Percentiles rank a stretch among this genome's conserved stretches.
phyloP scores from a whole-genome alignment of 2,329 filamentous ascomycete species.

The Sclerotiophoma versabilis region DNA sequence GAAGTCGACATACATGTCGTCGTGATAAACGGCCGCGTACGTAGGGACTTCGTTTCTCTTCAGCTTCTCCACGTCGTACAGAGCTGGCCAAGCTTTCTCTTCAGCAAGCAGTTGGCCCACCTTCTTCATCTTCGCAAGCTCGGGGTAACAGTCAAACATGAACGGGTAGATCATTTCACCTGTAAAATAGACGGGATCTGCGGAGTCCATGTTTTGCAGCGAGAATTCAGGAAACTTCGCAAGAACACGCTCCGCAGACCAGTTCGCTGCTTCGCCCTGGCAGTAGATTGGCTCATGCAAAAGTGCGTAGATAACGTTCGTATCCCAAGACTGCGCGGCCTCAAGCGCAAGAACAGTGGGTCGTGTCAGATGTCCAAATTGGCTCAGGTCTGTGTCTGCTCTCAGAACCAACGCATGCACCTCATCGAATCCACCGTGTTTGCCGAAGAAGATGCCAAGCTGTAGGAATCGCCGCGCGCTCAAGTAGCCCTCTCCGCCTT shows the following conservation, averaged over 20 bases:
- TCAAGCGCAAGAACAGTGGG: slow-evolving; percentile 75
- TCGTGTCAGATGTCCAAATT: slow-evolving; percentile 77
- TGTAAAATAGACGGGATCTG: slow-evolving; percentile 75
- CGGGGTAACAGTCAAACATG: slow-evolving; percentile 81
- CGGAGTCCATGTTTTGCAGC: slow-evolving; percentile 45
- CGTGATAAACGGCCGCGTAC: slow-evolving; percentile 81
- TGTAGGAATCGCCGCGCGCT: slow-evolving; percentile 78
- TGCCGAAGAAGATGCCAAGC: slow-evolving; percentile 78
- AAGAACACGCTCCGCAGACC: slow-evolving; percentile 75
- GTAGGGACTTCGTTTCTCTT: slow-evolving; percentile 81
- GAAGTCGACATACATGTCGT: slow-evolving; percentile 93
- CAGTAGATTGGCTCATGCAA: slow-evolving; percentile 91
- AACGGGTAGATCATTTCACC: slow-evolving; percentile 93
- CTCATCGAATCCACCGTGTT: slow-evolving; percentile 61
- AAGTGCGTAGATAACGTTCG: slow-evolving; percentile 81
- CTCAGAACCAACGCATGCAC: slow-evolving; percentile 68
- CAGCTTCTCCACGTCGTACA: slow-evolving; percentile 80
- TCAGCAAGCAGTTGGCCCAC: slow-evolving; percentile 75
- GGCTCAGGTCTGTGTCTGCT: slow-evolving; percentile 74
- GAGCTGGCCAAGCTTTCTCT: slow-evolving; percentile 71
- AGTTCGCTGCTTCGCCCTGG: slow-evolving; percentile 70
- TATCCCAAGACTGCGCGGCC: slow-evolving; percentile 72
- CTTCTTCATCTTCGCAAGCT: slow-evolving; percentile 72
- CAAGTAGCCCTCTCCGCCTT: slow-evolving; percentile 71
- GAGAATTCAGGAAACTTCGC: slow-evolving; percentile 56